Evolutionary conservation across 1,284 basidiomycete species (phyloP), one percentile per base, ranked within the genome.

Genomic region (Ustilago hordei): DNA sequence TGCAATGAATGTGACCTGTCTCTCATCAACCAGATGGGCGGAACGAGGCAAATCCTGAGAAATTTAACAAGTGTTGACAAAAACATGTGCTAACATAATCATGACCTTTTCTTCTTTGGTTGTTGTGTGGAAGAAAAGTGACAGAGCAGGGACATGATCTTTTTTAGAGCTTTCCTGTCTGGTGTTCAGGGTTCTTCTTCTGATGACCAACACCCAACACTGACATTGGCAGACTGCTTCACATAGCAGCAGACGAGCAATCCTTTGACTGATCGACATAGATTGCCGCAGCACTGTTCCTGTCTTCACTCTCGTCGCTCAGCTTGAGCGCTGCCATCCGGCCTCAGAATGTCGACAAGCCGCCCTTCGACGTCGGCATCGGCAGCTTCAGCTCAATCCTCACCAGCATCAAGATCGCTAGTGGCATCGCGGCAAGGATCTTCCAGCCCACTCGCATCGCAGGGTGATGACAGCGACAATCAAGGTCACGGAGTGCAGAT

Each of bases 401-500:
- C 70, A 23, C 34, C 64, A 19, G 64, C 64, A 32, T 61, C 58
- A n/a, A 43, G 19, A 15, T 67, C 60, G 4, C 38, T 60, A 15
- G 60, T 60, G 39, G 43, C 58, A 17, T 64, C 64, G 12, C 56
- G 73, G 31, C 59, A 67, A 11, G 71, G 59, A 11, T 64, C 71
- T 1, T 64, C 64, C 0, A 75, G 73, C 36, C 60, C 67, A 12
- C 45, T 50, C 15, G 64, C 64, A 48, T 66, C 72, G 19, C 63
- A 66, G 11, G 60, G 59, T 5, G 28, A 35, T 9, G 72, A 69
- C 34, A 61, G 58, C 53, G 63, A 71, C 38, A 52, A 59, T 52
- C 69, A 71, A 11, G 55, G 43, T 0, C 59, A 66, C 0, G 62
- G 63, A 2, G 50, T 65, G 4, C 77, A 75, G 50, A 72, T 79